Conservation (phyloP, 1,284 basidiomycete genomes). For the Omphalotus olearius region DNA sequence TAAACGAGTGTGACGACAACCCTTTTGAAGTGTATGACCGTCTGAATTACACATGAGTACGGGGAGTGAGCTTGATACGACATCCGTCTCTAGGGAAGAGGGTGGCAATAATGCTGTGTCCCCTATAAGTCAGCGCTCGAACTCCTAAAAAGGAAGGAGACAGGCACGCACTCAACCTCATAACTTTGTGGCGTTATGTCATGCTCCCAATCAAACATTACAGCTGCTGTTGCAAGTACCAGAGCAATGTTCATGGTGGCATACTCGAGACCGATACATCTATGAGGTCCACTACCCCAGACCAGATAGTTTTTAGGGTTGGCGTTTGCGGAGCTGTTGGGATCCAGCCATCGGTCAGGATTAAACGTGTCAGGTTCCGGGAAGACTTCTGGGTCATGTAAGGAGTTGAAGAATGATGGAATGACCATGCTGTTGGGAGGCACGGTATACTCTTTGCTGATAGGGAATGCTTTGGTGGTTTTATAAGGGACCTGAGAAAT, state of each 20-base stretch:
- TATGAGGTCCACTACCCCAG: conserved; percentile 92
- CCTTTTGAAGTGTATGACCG: not conserved
- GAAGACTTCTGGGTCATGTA: conserved; percentile 89
- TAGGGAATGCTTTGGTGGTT: conserved; percentile 87
- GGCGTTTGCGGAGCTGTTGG: conserved; percentile 73
- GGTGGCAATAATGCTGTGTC: conserved; percentile 78
- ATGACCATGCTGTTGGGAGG: conserved; percentile 94
- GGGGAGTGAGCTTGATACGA: conserved; percentile 71
- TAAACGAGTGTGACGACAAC: not conserved
- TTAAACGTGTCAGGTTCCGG: conserved; percentile 81
- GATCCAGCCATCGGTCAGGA: conserved; percentile 94
- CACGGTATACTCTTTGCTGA: conserved; percentile 86
- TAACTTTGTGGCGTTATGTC: conserved; percentile 76
- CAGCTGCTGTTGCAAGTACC: conserved; percentile 80
- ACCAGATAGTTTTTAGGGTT: conserved; percentile 96
- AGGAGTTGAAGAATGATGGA: conserved; percentile 92
- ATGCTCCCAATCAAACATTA: conserved; percentile 88
- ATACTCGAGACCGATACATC: conserved; percentile 93
- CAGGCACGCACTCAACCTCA: conserved; percentile 70
- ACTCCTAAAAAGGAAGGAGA: conserved; percentile 10
- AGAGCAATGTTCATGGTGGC: conserved; percentile 90
- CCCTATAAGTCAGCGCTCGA: conserved; percentile 6
- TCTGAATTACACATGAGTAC: conserved; percentile 20
- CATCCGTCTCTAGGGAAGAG: conserved; percentile 95
- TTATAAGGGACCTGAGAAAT: conserved; percentile 82